A percentile compares a stretch with the other conserved stretches of the same genome.
Evolutionary conservation across 805 yeast genomes (phyloP).

Genomic region (Tetrapisispora arboricola): DNA sequence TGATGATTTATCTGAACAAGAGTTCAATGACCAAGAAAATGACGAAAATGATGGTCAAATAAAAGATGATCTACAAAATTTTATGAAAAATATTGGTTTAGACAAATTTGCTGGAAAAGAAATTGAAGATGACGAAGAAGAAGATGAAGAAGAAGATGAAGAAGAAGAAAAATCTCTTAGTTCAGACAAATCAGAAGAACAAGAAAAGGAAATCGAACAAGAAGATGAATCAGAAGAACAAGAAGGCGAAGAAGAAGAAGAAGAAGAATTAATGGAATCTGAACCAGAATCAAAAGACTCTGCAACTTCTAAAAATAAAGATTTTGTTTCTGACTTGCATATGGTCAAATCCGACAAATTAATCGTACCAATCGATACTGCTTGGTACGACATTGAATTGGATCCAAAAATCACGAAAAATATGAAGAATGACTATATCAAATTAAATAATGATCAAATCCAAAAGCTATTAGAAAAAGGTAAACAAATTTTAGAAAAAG

Average conservation of each 20-base stretch:
- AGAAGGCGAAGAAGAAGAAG: slow-evolving; percentile 11
- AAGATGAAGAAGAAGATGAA: slow-evolving; percentile 27
- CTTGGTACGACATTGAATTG: slow-evolving; percentile 64
- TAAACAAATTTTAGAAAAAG: slow-evolving; percentile 51
- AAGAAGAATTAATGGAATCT: slow-evolving; percentile 11
- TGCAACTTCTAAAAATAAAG: slow-evolving; percentile 16
- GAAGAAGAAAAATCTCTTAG: slow-evolving; percentile 19
- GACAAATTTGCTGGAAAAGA: slow-evolving; percentile 30
- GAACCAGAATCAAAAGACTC: slow-evolving; percentile 24
- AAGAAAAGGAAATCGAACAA: slow-evolving; percentile 19
- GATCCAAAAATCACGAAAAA: slow-evolving; percentile 23
- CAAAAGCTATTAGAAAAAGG: slow-evolving; percentile 59
- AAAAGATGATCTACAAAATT: slow-evolving; percentile 44
- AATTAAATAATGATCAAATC: slow-evolving; percentile 40
- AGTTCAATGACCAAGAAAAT: slow-evolving; percentile 29
- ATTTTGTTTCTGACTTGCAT: slow-evolving; percentile 23
- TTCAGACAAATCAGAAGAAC: slow-evolving; percentile 4
- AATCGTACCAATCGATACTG: slow-evolving; percentile 48
- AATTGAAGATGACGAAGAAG: slow-evolving; percentile 29
- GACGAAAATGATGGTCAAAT: slow-evolving; percentile 32
- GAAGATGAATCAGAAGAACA: slow-evolving; percentile 16
- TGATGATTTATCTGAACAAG: slow-evolving; percentile 35
- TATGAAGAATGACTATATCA: slow-evolving; percentile 12
- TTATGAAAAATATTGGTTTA: slow-evolving; percentile 62
- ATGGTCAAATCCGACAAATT: slow-evolving; percentile 49